phyloP scores from a whole-genome alignment of 139 green algal species.

The Chlorella sp. region DNA sequence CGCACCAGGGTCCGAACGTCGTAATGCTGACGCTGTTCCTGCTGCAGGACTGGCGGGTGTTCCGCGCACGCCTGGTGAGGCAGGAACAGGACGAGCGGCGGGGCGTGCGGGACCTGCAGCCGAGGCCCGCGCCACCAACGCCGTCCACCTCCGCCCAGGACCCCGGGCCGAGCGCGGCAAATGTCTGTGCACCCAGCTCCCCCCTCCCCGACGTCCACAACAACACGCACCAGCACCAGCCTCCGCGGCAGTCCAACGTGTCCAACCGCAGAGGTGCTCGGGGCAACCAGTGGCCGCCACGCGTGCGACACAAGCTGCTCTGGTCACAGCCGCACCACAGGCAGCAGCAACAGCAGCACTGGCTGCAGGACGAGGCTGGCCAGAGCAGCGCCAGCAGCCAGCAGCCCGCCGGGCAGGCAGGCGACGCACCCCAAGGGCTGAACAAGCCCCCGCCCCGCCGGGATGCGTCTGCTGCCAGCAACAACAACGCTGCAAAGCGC shows the following conservation, averaged over 20 bases:
- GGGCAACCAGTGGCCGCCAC: no score
- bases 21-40: no score
- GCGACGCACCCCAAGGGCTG: not conserved
- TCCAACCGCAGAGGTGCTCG: not conserved
- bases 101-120: not conserved
- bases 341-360: not conserved
- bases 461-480: not conserved
- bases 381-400: not conserved
- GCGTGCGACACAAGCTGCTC: no score
- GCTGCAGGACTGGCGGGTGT: slow-evolving; percentile 13
- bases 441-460: not conserved
- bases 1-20: no score
- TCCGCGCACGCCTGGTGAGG: slow-evolving; percentile 26
- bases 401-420: not conserved
- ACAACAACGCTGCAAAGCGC: not conserved
- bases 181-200: not conserved
- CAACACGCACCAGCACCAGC: not conserved
- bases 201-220: no score
- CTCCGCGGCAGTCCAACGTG: not conserved
- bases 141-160: not conserved
- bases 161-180: not conserved
- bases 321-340: not conserved
- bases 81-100: slow-evolving; percentile 5
- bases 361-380: not conserved
- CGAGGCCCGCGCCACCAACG: not conserved